A percentile compares a stretch with the other conserved stretches of the same genome.
These are phyloP conservation scores for Lactarius indigo DNA, from an alignment of 768 basidiomycete species.

Conservation along the genomic window DNA sequence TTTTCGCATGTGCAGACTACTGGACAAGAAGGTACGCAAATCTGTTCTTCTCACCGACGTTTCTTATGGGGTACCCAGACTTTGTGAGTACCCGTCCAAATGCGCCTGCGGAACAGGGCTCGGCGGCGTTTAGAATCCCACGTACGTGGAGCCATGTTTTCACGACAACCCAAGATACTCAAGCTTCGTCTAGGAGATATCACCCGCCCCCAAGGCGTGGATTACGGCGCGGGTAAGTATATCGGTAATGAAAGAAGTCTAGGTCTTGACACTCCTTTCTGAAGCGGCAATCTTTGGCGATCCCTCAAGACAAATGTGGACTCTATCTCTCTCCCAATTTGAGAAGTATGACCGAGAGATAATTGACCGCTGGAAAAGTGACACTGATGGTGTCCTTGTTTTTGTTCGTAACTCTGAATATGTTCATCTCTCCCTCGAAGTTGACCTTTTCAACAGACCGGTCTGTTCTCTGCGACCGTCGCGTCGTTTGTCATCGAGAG, in stretches of 20 bases:
- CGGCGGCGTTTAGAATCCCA: background rate
- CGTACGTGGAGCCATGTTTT: background rate
- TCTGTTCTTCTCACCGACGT: no score
- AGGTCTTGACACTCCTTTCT: background rate
- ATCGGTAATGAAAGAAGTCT: no score
- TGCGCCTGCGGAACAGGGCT: no score
- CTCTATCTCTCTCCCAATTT: background rate
- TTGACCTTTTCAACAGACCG: background rate
- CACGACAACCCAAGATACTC: background rate
- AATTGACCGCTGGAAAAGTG: background rate
- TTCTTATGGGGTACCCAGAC: no score
- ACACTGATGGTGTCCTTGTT: background rate
- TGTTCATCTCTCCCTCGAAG: background rate
- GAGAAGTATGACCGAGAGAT: background rate
- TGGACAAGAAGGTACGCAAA: no score
- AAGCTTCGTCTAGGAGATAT: background rate
- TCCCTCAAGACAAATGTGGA: slow-evolving; percentile 3
- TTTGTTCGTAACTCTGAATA: background rate
- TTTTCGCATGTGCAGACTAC: background rate
- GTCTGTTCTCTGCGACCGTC: slow-evolving; percentile 7
- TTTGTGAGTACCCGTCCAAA: no score
- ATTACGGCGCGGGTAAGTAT: background rate
- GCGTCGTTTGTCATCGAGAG: slow-evolving; percentile 1
- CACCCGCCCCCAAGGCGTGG: no score
- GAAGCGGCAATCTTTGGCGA: background rate